These are phyloP conservation scores for Lactifluus hygrophoroides DNA, from an alignment of 768 basidiomycete species.

Conservation along the genomic window DNA sequence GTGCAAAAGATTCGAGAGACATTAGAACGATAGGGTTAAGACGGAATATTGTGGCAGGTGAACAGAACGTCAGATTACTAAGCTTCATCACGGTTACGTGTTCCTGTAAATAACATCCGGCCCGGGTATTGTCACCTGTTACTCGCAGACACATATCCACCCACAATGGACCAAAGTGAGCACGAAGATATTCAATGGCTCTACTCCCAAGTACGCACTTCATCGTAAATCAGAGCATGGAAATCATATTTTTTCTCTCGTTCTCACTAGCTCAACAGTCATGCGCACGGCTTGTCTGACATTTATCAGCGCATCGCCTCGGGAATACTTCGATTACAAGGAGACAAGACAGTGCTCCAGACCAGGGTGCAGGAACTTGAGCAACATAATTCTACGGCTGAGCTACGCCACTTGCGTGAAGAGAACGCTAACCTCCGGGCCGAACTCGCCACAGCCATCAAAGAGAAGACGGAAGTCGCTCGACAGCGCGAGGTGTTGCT, in stretches of 20 bases:
- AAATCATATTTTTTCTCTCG: not conserved
- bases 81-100: too few species aligned
- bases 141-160: not conserved
- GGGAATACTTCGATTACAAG: slow-evolving; percentile 22
- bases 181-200: slow-evolving; percentile 13
- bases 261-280: slow-evolving; percentile 1
- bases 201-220: not conserved
- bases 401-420: slow-evolving; percentile 13
- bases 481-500: slow-evolving; percentile 13
- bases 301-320: slow-evolving; percentile 29
- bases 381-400: slow-evolving; percentile 15
- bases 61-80: too few species aligned
- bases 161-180: not conserved
- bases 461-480: slow-evolving; percentile 4
- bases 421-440: slow-evolving; percentile 13
- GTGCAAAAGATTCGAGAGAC: too few species aligned
- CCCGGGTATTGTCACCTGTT: too few species aligned
- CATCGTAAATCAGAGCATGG: not conserved
- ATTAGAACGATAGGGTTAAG: too few species aligned
- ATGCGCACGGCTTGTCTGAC: not conserved
- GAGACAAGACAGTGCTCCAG: slow-evolving; percentile 21
- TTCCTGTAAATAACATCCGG: too few species aligned
- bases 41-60: too few species aligned
- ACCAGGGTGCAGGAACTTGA: slow-evolving; percentile 35
- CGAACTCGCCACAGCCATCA: slow-evolving; percentile 1